Evolutionary conservation across 106 monocot species (phyloP).

Genomic region (Acorus calamus): DNA sequence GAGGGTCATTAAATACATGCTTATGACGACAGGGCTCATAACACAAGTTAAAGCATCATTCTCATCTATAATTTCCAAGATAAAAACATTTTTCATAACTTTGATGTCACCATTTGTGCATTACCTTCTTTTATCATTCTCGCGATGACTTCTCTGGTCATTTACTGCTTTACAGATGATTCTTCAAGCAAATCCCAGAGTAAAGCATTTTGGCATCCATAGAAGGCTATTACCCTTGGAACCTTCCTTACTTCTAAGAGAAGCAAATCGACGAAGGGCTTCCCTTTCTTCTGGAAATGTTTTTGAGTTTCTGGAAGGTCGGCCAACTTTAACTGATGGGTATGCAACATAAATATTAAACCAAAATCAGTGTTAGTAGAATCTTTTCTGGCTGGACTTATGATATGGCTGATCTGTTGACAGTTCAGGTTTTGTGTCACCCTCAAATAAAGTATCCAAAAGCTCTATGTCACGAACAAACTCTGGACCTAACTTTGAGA

Average conservation of each 20-base stretch:
- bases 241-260: conserved; percentile 86
- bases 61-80: too few relatives aligned
- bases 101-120: too few relatives aligned
- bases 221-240: conserved; percentile 87
- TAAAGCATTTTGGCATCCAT: conserved; percentile 75
- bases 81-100: too few relatives aligned
- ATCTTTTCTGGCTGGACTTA: conserved; percentile 1
- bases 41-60: too few relatives aligned
- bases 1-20: too few relatives aligned
- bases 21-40: too few relatives aligned
- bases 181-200: conserved; percentile 53
- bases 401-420: conserved; percentile 25
- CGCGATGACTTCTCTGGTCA: too few relatives aligned
- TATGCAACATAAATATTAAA: conserved; percentile 15
- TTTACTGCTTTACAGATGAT: conserved; percentile 35
- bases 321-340: conserved; percentile 32
- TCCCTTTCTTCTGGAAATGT: conserved; percentile 77
- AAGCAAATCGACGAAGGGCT: conserved; percentile 92
- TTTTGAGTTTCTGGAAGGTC: conserved; percentile 50
- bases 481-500: conserved; percentile 65
- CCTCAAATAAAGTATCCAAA: conserved; percentile 32
- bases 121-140: too few relatives aligned
- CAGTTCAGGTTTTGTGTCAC: conserved; percentile 69
- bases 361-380: background rate
- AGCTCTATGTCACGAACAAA: conserved; percentile 46